phyloP scores from a whole-genome alignment of 805 yeast genomes.

The Candida nonsorbophila region DNA sequence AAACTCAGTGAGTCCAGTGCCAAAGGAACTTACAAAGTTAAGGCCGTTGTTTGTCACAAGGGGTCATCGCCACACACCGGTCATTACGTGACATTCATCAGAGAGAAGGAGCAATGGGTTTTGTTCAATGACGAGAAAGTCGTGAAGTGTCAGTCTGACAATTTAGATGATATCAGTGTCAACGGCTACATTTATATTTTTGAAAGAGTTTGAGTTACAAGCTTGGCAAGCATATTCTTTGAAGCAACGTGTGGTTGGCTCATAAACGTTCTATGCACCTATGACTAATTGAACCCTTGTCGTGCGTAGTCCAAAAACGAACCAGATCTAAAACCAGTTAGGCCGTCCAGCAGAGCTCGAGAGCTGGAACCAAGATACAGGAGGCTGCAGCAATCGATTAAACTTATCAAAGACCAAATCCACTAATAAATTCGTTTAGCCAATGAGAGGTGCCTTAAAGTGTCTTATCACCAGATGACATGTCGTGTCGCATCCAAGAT shows the following conservation, averaged over 20 bases:
- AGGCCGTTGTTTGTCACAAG: constrained; percentile 79
- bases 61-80: constrained; percentile 89
- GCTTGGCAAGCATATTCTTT: constrained; percentile 1
- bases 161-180: constrained; percentile 37
- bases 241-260: background rate
- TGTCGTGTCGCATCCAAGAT: no score
- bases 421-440: no score
- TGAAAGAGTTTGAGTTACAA: constrained; percentile 5
- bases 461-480: no score
- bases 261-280: constrained; percentile 2
- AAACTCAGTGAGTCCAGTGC: constrained; percentile 1
- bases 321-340: no score
- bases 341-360: no score
- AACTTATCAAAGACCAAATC: no score
- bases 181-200: constrained; percentile 49
- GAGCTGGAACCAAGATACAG: no score
- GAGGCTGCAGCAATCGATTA: no score
- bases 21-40: constrained; percentile 40
- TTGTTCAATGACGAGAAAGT: constrained; percentile 89
- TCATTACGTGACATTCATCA: constrained; percentile 79
- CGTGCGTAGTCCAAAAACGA: no score
- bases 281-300: no score
- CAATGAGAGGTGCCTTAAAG: no score
- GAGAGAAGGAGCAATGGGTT: constrained; percentile 60
- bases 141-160: constrained; percentile 45